Base-by-base conservation (phyloP, 148 eudicot genomes). In the Rhododendron henanense region DNA sequence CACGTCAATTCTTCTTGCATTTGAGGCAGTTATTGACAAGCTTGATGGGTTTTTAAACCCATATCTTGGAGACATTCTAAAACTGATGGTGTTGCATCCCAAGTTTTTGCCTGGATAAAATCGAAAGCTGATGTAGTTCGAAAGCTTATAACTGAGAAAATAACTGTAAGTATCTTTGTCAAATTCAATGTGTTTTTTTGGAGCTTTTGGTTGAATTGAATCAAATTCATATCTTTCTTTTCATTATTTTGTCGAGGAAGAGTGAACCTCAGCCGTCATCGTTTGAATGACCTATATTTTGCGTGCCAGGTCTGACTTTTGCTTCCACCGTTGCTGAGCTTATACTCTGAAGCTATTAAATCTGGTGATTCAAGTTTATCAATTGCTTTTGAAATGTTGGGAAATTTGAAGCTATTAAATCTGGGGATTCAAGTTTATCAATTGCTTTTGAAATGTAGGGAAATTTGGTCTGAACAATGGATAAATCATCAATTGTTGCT, bases 41-140 rank as follows among this genome's bases (percentile, higher is more conserved):
- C 95, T 97, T 85, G 98, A 94, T 86, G 92, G 95, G 83, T 95
- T 97, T 83, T 81, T 97, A 76, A 97, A 90, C 83, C 99, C 99
- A 10, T 93, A 93, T 85, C 94, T 95, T 81, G 91, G 90, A 44
- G 95, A 97, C 81, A 92, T 97, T 8, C 61, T 97, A 79, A 90
- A 91, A 89, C 90, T 95, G 25, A 11, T 95, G 81, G 91, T 93
- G 76, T 91, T 95, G 90, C 90, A 91, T 88, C 94, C 94, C 41
- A 88, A 88, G 44, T 95, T 88, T 69, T 57, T 87, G 31, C 87
- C 93, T 10, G 91, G 87, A 45, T 87, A 81, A 93, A 91, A 87
- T 59, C 86, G 75, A 95, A 94, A 93, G 97, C 92, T 79, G 98
- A 92, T 88, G 88, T 81, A 71, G 89, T 95, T 57, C 89, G 96